Percentiles rank a stretch among this genome's conserved stretches.
Evolutionary conservation across 306 rosid species (phyloP).

Genomic region (Pyrus betulifolia): DNA sequence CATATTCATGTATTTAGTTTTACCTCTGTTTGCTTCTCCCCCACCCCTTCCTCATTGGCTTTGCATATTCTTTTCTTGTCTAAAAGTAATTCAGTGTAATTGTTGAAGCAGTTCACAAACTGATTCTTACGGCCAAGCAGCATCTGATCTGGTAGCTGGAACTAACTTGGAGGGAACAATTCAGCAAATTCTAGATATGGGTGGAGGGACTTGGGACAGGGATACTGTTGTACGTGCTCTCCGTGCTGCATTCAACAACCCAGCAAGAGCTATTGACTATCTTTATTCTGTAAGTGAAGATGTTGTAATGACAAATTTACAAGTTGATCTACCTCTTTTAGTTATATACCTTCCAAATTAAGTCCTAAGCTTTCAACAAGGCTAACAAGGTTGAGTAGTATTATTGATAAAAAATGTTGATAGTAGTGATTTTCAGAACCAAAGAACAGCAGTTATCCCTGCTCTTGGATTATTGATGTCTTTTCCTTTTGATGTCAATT

Average conservation of each 20-base stretch:
- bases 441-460: background rate
- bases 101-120: constrained; percentile 48
- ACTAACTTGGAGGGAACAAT: constrained; percentile 66
- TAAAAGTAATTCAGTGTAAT: background rate
- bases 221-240: constrained; percentile 85
- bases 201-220: constrained; percentile 93
- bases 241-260: constrained; percentile 92
- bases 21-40: background rate
- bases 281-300: constrained; percentile 68
- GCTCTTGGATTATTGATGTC: background rate
- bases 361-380: background rate
- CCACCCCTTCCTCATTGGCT: background rate
- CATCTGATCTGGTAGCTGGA: constrained; percentile 87
- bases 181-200: constrained; percentile 82
- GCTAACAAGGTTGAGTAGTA: background rate
- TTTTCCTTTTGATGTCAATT: background rate
- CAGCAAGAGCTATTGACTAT: constrained; percentile 92
- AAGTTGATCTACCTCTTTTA: background rate
- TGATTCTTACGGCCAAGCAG: constrained; percentile 71
- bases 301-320: background rate
- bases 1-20: constrained; percentile 1
- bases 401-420: background rate
- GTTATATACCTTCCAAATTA: background rate
- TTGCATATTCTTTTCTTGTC: background rate
- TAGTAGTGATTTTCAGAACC: background rate